These are phyloP conservation scores for Paramecium sexaurelia DNA, from an alignment of 73 alveolate genomes.

Conservation along the genomic window DNA sequence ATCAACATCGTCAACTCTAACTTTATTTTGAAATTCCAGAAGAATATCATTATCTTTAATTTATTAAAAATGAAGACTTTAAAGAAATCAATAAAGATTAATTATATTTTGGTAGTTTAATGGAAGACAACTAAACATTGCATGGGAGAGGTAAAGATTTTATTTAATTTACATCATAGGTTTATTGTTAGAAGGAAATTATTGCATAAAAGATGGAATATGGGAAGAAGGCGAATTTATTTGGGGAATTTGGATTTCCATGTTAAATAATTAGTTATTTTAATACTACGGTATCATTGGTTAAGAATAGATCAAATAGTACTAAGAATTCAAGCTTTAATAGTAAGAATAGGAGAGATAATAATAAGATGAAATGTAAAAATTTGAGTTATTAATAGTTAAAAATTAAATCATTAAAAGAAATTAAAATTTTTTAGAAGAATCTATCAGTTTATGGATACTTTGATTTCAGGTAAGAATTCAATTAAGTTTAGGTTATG, in stretches of 20 bases:
- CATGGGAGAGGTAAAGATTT: slow-evolving; percentile 1
- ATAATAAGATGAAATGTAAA: neutral
- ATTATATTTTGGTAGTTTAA: neutral
- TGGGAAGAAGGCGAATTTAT: slow-evolving; percentile 2
- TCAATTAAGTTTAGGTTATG: neutral
- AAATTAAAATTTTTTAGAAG: neutral
- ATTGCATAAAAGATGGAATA: neutral
- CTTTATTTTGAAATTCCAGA: neutral
- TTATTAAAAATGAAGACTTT: neutral
- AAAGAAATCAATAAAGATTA: neutral
- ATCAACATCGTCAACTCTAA: neutral
- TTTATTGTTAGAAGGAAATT: neutral
- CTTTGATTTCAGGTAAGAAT: neutral
- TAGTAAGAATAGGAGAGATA: neutral
- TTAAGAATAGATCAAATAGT: neutral
- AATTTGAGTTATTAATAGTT: neutral
- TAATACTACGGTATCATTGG: neutral
- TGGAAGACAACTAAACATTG: neutral
- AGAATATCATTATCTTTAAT: neutral
- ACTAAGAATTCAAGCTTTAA: neutral
- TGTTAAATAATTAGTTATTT: neutral
- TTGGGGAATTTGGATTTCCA: neutral
- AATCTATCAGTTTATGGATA: neutral
- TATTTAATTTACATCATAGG: neutral
- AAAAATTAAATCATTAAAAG: neutral